Base-by-base conservation (phyloP, 495 filamentous ascomycete species). In the Pseudevernia furfuracea region DNA sequence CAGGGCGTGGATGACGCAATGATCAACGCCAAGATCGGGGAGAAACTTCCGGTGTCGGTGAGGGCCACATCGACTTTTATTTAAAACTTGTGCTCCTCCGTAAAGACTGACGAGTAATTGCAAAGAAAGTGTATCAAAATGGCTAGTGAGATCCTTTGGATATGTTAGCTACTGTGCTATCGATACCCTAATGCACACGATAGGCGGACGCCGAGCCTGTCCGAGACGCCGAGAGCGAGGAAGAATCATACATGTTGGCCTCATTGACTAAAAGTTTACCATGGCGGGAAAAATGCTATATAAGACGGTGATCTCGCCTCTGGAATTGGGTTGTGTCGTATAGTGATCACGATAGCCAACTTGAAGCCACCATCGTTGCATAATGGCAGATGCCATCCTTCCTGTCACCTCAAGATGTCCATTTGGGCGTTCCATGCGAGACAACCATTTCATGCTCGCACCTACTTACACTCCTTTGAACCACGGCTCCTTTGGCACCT, bases 401-500 rank as follows among this genome's bases (percentile, higher is more conserved):
- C 28, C 44, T 52, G 34, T 11, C 28, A 38, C 6, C 8, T 59
- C 65, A 17, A 2, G 23, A 12, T 60, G 44, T 46, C 44, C 56
- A 73, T 21, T 88, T 63, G 88, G 87, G 49, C 78, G 76, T 32
- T 74, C 81, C 36, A 81, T 92, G 78, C 78, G 80, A 39, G 80
- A 87, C 62, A 17, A 25, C 9, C 76, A 90, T 60, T 97, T 96
- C 73, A 77, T 85, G 9, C 85, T 94, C 60, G 85, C 87, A 65
- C 80, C 83, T 0, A 72, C 76, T 4, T 92, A 83, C 71, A 81
- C 79, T 32, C 90, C 91, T 67, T 76, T 96, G 66, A 96, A 96
- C 75, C 89, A 96, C 67, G 92, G 90, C 62, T 91, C 92, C 30
- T 96, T 88, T 73, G 92, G 92, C 23, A 83, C 89, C 15, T 84